phyloP scores from a whole-genome alignment of 176 grass and related monocot species.

The Puya raimondii region DNA sequence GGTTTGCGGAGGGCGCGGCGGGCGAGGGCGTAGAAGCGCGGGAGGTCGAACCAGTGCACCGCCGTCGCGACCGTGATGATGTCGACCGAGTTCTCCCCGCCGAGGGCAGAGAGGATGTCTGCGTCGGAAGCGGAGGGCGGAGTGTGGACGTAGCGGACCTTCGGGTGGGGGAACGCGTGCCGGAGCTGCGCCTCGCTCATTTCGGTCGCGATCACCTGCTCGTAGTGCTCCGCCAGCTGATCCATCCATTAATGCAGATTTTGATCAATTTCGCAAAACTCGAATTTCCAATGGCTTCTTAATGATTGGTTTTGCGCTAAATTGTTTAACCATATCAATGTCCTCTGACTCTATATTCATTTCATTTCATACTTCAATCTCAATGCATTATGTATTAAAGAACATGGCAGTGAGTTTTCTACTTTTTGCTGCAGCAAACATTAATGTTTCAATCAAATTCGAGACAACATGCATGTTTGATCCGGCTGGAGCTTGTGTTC shows the following conservation, averaged over 20 bases:
- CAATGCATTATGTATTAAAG: too few relatives aligned
- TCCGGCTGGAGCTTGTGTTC: too few relatives aligned
- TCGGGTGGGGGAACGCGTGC: slow-evolving; percentile 21
- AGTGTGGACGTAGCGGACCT: slow-evolving; percentile 34
- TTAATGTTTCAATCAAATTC: too few relatives aligned
- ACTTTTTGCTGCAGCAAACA: too few relatives aligned
- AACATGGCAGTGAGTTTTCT: too few relatives aligned
- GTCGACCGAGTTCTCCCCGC: slow-evolving; percentile 28
- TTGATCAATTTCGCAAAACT: not conserved
- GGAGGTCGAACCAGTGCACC: slow-evolving; percentile 44
- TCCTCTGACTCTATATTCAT: too few relatives aligned
- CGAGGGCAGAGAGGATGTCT: slow-evolving; percentile 14
- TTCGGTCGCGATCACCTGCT: slow-evolving; percentile 27
- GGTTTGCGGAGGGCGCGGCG: slow-evolving; percentile 24
- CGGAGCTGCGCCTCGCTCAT: slow-evolving; percentile 23
- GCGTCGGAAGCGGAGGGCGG: not conserved
- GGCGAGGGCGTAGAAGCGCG: slow-evolving; percentile 24
- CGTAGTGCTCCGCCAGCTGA: slow-evolving; percentile 42
- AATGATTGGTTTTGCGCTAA: not conserved
- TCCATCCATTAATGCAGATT: not conserved
- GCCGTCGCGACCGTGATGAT: slow-evolving; percentile 28
- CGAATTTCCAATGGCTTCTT: not conserved
- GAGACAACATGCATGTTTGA: too few relatives aligned
- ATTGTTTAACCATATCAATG: too few relatives aligned
- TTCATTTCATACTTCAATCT: too few relatives aligned